Base-by-base conservation (phyloP, 2,329 filamentous ascomycete genomes). In the Neonectria hederae region DNA sequence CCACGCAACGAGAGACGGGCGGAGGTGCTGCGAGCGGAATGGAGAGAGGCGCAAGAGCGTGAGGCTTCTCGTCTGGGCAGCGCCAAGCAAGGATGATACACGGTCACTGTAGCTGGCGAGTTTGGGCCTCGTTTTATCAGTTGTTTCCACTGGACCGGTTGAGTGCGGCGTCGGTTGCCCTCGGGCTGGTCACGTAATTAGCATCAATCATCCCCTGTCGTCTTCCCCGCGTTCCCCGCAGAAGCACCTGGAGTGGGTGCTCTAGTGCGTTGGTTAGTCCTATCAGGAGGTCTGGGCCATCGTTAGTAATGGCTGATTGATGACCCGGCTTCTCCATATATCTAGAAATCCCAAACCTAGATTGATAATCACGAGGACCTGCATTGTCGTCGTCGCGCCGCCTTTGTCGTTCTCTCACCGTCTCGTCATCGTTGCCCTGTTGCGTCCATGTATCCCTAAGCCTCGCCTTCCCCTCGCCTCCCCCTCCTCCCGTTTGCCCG, bases 21-120 rank as follows among this genome's bases (percentile, higher is more conserved):
- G 3, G 5, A 30, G 35, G 59, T 63, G 19, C n/a, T 65, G 22
- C 48, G 49, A 3, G 49, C 40, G 19, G 63, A 65, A n/a, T 65
- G 63, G 63, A 22, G 17, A 10, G 8, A 52, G 14, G 59, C 63
- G 4, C 46, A 63, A 40, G 9, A 38, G 22, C 32, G 59, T 6
- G 59, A 59, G 14, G 62, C 62, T 21, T 26, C 24, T 3, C 7
- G 32, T 28, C 40, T 65, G 30, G 58, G 63, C 6, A n/a, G 49
- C 9, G 59, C 58, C 19, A 65, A 62, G 22, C 24, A 26, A 26
- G 24, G 58, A 62, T 14, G 32, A 59, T 46, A 21, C 8, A n/a
- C n/a, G 6, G 13, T 13, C 30, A 32, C 30, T 32, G 30, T 32
- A 32, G 9, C 30, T 32, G 5, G 11, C 30, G 11, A 32, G 3